Percentiles rank a stretch among this genome's conserved stretches.
Evolutionary conservation across 129 eudicot species (phyloP).

Genomic region (Arctium lappa): DNA sequence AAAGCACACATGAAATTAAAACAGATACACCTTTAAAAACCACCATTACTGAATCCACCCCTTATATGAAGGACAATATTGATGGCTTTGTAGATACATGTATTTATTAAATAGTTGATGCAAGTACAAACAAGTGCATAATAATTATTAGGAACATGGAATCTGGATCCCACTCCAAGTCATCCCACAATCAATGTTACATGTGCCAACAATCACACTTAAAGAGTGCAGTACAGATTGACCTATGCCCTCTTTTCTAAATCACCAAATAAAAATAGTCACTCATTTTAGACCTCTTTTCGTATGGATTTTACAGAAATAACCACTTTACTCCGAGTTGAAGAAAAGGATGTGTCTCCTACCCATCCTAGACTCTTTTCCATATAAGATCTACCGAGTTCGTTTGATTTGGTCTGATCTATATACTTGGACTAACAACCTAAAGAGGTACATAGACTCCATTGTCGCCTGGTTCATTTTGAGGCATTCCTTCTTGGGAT

Average conservation of each 20-base stretch:
- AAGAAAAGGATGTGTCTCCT: too few species aligned
- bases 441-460: background rate
- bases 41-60: background rate
- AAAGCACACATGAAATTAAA: background rate
- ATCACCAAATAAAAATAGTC: background rate
- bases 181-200: conserved; percentile 19
- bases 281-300: too few species aligned
- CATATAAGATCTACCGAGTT: background rate
- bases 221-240: conserved; percentile 15
- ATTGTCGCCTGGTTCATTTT: background rate
- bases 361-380: background rate
- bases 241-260: background rate
- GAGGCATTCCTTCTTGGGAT: background rate
- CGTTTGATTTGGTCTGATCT: background rate
- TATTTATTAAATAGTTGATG: background rate
- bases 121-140: conserved; percentile 26
- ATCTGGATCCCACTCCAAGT: conserved; percentile 8
- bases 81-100: background rate
- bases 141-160: conserved; percentile 5
- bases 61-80: background rate
- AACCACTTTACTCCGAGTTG: background rate
- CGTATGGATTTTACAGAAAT: background rate
- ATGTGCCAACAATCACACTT: conserved; percentile 10
- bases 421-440: background rate
- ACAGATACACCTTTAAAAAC: background rate